Conservation (phyloP, 345 rosid genomes). For the Salix dunnii region DNA sequence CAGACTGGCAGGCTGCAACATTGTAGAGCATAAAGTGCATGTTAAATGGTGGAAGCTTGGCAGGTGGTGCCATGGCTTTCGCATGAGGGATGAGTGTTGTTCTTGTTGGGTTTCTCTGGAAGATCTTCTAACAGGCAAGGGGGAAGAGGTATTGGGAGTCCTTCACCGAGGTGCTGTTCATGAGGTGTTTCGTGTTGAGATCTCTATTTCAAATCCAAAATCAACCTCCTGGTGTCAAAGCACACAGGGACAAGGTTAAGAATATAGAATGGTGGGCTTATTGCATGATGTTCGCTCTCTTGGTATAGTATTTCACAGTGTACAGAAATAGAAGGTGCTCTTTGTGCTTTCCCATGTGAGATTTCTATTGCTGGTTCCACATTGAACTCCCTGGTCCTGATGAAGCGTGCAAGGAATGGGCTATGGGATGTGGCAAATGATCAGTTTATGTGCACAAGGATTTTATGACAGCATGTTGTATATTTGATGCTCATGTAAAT, state of each 20-base stretch:
- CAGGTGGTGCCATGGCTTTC: constrained; percentile 59
- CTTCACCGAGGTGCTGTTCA: constrained; percentile 64
- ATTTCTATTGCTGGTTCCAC: not conserved
- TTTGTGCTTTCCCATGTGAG: not conserved
- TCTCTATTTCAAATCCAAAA: constrained; percentile 33
- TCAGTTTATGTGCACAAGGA: not conserved
- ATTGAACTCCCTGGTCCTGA: not conserved
- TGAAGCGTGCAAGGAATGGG: not conserved
- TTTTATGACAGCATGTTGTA: not conserved
- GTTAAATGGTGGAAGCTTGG: constrained; percentile 73
- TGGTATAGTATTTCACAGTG: not conserved
- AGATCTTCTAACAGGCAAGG: constrained; percentile 43
- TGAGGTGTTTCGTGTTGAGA: constrained; percentile 60
- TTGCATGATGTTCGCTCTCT: not conserved
- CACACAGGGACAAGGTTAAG: constrained; percentile 4
- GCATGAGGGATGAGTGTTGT: constrained; percentile 62
- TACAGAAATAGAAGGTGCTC: not conserved
- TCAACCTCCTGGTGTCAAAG: constrained; percentile 31
- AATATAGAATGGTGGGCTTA: not conserved
- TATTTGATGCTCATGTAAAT: not conserved
- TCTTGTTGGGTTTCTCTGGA: constrained; percentile 44
- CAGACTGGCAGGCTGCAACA: constrained; percentile 38
- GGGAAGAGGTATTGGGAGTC: constrained; percentile 46
- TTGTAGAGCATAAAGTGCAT: constrained; percentile 50
- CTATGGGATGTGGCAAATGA: not conserved